A percentile compares a stretch with the other conserved stretches of the same genome.
phyloP scores from a whole-genome alignment of 1,139 yeast species.

The Geotrichum bryndzae region DNA sequence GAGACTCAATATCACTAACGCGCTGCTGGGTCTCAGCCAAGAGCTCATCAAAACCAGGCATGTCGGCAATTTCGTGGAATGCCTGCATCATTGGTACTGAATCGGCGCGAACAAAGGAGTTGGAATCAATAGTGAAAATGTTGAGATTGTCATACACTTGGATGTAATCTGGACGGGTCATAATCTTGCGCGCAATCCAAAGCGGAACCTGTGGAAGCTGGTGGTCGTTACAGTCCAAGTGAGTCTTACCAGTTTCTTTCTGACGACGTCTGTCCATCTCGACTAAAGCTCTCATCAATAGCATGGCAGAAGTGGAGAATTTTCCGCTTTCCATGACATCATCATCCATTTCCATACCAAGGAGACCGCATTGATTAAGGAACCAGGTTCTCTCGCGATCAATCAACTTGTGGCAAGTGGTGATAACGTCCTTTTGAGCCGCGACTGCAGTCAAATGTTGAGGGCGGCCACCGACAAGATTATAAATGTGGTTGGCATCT shows the following conservation, averaged over 20 bases:
- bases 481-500: constrained; percentile 53
- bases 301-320: constrained; percentile 71
- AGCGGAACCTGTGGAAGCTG: constrained; percentile 66
- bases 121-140: constrained; percentile 69
- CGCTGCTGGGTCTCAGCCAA: constrained; percentile 64
- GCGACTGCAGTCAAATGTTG: constrained; percentile 77
- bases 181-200: constrained; percentile 78
- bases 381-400: constrained; percentile 85
- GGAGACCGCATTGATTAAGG: constrained; percentile 70
- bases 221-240: constrained; percentile 40
- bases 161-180: constrained; percentile 80
- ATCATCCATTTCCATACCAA: constrained; percentile 78
- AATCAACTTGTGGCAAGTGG: constrained; percentile 64
- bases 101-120: constrained; percentile 69
- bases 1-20: constrained; percentile 67
- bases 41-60: constrained; percentile 67
- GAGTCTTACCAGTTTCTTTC: constrained; percentile 24
- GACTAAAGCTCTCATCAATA: constrained; percentile 65
- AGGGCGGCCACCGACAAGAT: constrained; percentile 76
- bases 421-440: constrained; percentile 52
- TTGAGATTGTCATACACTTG: constrained; percentile 69
- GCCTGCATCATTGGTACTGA: constrained; percentile 89
- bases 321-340: constrained; percentile 86
- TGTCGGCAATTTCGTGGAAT: constrained; percentile 67
- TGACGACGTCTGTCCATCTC: constrained; percentile 48